Evolutionary conservation across 495 filamentous ascomycete species (phyloP).

Genomic region (Hypomontagnella submonticulosa): DNA sequence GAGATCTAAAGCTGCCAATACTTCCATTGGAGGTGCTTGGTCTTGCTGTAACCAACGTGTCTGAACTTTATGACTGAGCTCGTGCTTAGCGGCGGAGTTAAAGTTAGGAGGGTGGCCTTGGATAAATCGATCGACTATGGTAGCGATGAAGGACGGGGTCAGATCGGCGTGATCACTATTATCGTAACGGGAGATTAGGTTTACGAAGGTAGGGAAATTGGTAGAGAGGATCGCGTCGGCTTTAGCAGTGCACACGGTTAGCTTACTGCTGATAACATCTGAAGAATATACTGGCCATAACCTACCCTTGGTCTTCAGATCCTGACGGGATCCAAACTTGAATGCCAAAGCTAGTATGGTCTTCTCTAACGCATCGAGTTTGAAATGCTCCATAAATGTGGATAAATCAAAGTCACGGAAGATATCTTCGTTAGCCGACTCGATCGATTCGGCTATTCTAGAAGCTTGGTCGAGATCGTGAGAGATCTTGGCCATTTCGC

Average conservation of each 20-base stretch:
- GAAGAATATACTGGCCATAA: constrained; percentile 16
- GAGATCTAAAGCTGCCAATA: constrained; percentile 78
- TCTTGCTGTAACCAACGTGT: constrained; percentile 70
- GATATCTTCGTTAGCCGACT: constrained; percentile 82
- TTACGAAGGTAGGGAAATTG: constrained; percentile 77
- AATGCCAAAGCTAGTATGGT: constrained; percentile 89
- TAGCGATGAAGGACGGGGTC: constrained; percentile 71
- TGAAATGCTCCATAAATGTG: constrained; percentile 93
- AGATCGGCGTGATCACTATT: constrained; percentile 70
- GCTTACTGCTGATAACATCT: constrained; percentile 35
- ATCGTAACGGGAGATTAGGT: constrained; percentile 69
- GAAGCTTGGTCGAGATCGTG: constrained; percentile 82
- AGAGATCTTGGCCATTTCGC: constrained; percentile 85
- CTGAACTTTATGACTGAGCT: constrained; percentile 72
- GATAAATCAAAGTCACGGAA: constrained; percentile 95
- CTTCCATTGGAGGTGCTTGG: constrained; percentile 72
- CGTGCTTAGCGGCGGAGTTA: constrained; percentile 75
- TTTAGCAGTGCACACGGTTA: constrained; percentile 55
- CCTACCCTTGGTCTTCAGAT: constrained; percentile 89
- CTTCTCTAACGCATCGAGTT: constrained; percentile 86
- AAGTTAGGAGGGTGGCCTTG: constrained; percentile 84
- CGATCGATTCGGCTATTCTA: constrained; percentile 92
- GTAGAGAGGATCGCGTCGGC: constrained; percentile 85
- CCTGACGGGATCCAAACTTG: constrained; percentile 77
- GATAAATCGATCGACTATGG: constrained; percentile 82